phyloP scores from a whole-genome alignment of 371 early-diverging fungal genomes.

The Mortierella sp. region DNA sequence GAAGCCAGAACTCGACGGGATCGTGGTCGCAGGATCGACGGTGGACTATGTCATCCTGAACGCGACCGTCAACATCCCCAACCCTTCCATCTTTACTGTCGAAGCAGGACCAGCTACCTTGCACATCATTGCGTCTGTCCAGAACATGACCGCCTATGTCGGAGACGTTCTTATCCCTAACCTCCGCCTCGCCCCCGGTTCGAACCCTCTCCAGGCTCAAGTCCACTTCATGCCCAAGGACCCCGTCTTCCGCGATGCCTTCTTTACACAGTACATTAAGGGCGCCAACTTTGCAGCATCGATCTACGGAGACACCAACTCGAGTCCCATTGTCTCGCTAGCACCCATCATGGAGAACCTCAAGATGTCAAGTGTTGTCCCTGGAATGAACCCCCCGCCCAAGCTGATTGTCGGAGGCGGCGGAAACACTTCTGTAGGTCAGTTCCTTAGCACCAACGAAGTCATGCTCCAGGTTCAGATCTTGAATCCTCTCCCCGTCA shows the following conservation, averaged over 20 bases:
- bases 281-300: constrained; percentile 31
- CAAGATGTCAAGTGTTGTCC: constrained; percentile 28
- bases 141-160: constrained; percentile 22
- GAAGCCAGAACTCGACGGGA: constrained; percentile 18
- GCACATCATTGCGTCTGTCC: constrained; percentile 17
- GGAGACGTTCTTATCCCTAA: constrained; percentile 35
- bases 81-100: constrained; percentile 45
- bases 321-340: constrained; percentile 33
- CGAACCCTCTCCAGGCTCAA: constrained; percentile 21
- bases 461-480: constrained; percentile 40
- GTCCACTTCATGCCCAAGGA: constrained; percentile 35
- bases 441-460: constrained; percentile 28
- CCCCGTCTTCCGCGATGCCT: constrained; percentile 22
- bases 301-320: constrained; percentile 32
- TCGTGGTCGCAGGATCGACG: constrained; percentile 28
- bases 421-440: constrained; percentile 35
- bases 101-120: constrained; percentile 32
- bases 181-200: constrained; percentile 33
- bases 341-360: constrained; percentile 26
- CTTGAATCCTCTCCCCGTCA: constrained; percentile 37
- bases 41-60: constrained; percentile 31
- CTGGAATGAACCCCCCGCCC: constrained; percentile 36
- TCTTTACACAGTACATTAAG: constrained; percentile 33
- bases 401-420: constrained; percentile 29
- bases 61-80: constrained; percentile 37